A percentile compares a stretch with the other conserved stretches of the same genome.
Evolutionary conservation across 106 monocot species (phyloP).

Genomic region (Acorus calamus): DNA sequence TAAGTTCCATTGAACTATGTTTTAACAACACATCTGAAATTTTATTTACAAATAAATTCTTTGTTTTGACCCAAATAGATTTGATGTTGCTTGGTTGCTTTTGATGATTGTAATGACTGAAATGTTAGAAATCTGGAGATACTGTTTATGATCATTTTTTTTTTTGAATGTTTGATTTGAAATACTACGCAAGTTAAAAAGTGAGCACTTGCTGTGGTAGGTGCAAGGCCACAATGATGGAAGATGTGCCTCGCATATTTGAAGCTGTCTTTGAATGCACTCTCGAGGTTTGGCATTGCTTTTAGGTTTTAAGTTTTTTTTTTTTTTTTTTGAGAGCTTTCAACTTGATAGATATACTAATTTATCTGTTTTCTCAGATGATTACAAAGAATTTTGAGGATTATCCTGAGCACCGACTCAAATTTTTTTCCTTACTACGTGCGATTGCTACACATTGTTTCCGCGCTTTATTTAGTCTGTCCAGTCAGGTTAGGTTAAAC

Average conservation of each 20-base stretch:
- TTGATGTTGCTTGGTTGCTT: too few species aligned
- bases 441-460: slow-evolving; percentile 97
- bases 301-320: not conserved
- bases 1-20: too few species aligned
- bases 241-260: slow-evolving; percentile 91
- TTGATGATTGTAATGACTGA: too few species aligned
- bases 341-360: too few species aligned
- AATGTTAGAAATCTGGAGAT: too few species aligned
- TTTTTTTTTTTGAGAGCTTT: too few species aligned
- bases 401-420: slow-evolving; percentile 95
- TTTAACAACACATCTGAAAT: too few species aligned
- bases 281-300: slow-evolving; percentile 48
- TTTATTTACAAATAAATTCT: too few species aligned
- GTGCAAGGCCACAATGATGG: slow-evolving; percentile 85
- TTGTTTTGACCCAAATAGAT: too few species aligned
- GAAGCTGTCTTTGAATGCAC: slow-evolving; percentile 98
- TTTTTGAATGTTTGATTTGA: too few species aligned
- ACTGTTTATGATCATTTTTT: too few species aligned
- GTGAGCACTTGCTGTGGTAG: slow-evolving; percentile 10
- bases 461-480: slow-evolving; percentile 74
- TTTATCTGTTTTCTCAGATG: slow-evolving; percentile 40
- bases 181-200: too few species aligned
- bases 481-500: slow-evolving; percentile 57
- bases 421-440: slow-evolving; percentile 83
- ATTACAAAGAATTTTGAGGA: slow-evolving; percentile 99